Evolutionary conservation across 306 rosid genomes (phyloP).

Genomic region (Fragaria iinumae): DNA sequence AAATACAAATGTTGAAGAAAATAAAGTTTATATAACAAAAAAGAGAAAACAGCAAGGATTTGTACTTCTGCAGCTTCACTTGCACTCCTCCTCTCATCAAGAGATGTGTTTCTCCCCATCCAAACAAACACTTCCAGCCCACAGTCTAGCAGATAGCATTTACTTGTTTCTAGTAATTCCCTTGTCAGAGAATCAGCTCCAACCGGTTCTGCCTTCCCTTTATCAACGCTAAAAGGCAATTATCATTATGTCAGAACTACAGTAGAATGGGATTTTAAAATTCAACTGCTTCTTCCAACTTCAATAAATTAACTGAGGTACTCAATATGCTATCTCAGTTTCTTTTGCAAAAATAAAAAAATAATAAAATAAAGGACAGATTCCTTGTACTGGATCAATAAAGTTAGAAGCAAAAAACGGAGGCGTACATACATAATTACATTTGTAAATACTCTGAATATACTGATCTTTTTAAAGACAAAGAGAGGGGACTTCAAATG

Average conservation of each 20-base stretch:
- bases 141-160: slow-evolving; percentile 85
- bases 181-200: slow-evolving; percentile 67
- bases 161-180: slow-evolving; percentile 72
- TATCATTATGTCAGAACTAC: slow-evolving; percentile 25
- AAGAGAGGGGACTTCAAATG: slow-evolving; percentile 1
- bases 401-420: neutral
- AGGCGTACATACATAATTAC: neutral
- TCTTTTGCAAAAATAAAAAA: neutral
- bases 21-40: neutral
- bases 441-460: slow-evolving; percentile 11
- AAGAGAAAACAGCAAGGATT: slow-evolving; percentile 5
- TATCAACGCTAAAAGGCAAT: slow-evolving; percentile 55
- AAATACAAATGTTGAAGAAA: slow-evolving; percentile 17
- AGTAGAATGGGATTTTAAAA: slow-evolving; percentile 8
- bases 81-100: slow-evolving; percentile 83
- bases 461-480: slow-evolving; percentile 4
- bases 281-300: slow-evolving; percentile 20
- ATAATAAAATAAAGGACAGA: neutral
- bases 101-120: slow-evolving; percentile 90
- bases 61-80: slow-evolving; percentile 84
- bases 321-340: neutral
- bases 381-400: neutral
- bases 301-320: slow-evolving; percentile 9
- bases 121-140: slow-evolving; percentile 84
- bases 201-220: slow-evolving; percentile 64